Evolutionary conservation across 2,329 filamentous ascomycete species (phyloP), one percentile per base, ranked within the genome.

Genomic region (Apiospora phragmitis): DNA sequence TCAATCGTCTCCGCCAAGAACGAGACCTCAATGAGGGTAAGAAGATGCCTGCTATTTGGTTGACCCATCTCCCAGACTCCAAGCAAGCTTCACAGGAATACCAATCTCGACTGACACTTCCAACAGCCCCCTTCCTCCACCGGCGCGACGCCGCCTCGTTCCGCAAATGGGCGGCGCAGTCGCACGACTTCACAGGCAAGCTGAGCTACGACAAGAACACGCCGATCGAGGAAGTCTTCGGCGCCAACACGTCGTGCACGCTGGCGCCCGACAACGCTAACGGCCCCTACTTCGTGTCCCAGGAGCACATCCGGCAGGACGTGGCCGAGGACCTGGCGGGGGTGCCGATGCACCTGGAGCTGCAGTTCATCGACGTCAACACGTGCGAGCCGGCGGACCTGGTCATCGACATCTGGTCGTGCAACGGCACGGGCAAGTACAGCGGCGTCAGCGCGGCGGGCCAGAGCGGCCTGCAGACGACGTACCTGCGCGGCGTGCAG

Each of bases 401-500:
- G 3, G 72, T 82, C 21, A 78, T 85, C 49, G 84, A 85, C 72
- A 82, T 84, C 62, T 86, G 84, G 84, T 79, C 83, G 49, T 84
- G 83, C 77, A 85, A 85, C 72, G 80, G 83, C 49, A 85, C 82
- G 0, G 84, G 84, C 55, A 78, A 80, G 24, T 86, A 86, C 78
- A 83, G 80, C 67, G 78, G 79, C 38, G 78, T 81, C 65, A 74
- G 70, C 66, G 74, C 73, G 18, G 70, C 71, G 2, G 74, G 76
- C 71, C 69, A 81, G 76, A 75, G 75, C 69, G 82, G 81, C 1
- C 73, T 83, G 67, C 78, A 80, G n/a, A 80, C 80, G 1, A 86
- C 83, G 18, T 87, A 81, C 77, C 80, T 87, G 6, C 84, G 86
- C 3, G 86, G 86, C 42, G 81, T 87, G 59, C 83, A 85, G 74